Base-by-base conservation (phyloP, 2,329 filamentous ascomycete species). In the Pseudogymnoascus sp. region DNA sequence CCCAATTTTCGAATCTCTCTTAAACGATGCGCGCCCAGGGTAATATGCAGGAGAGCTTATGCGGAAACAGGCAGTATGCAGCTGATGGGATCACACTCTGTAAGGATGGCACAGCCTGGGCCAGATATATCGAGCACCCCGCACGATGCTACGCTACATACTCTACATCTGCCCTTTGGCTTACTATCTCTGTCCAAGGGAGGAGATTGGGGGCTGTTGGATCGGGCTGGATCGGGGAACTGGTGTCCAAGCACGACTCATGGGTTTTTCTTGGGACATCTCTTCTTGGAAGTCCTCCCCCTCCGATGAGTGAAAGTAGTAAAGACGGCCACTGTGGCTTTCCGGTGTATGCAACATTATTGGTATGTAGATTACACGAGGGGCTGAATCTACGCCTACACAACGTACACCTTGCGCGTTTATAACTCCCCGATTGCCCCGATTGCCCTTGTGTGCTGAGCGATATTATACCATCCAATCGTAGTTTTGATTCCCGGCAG, bases 61-160 rank as follows among this genome's bases (percentile, higher is more conserved):
- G 50, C 28, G 50, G 50, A 57, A 57, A 57, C 50, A 57, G 50
- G 50, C 50, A n/a, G 26, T 28, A 33, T 57, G 50, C 50, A 57
- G 50, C 50, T 57, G 50, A 57, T 57, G 50, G 28, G 50, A 57
- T 57, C 50, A 57, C 28, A 17, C 50, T 33, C 28, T 33, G 50
- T 57, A 57, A 9, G 50, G 50, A 57, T 57, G 50, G 50, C 50
- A 19, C 50, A 57, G 50, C 50, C 50, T 57, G 50, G 26, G 8
- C 50, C 50, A 57, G 21, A 57, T 57, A 57, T 57, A 57, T 57
- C 50, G 21, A 57, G n/a, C 50, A 31, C 33, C 28, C 50, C n/a
- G 50, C 26, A 8, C n/a, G 11, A 33, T 57, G 50, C n/a, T 9
- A 57, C 50, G 31, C n/a, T 57, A 57, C 28, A 57, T 57, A 19